These are phyloP conservation scores for Capronia americana DNA, from an alignment of 2,329 filamentous ascomycete genomes.

Conservation along the genomic window DNA sequence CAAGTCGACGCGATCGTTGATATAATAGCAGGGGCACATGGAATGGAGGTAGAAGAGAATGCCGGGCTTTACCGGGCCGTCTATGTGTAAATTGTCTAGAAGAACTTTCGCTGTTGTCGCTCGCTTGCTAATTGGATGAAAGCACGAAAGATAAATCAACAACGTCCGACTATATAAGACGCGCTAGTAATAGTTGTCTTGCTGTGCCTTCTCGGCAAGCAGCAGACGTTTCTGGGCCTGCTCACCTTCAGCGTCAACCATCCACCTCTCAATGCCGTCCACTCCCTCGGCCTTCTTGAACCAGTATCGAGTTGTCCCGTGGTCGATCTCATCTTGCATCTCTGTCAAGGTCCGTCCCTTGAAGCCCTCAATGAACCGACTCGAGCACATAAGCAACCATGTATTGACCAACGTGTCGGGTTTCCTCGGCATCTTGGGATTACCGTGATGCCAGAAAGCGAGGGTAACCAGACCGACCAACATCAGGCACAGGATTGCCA, in stretches of 20 bases:
- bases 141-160: neutral
- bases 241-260: conserved; percentile 14
- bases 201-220: conserved; percentile 1
- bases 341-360: conserved; percentile 13
- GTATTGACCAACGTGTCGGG: conserved; percentile 25
- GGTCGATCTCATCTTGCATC: conserved; percentile 16
- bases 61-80: neutral
- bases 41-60: neutral
- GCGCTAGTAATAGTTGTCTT: conserved; percentile 5
- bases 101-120: neutral
- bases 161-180: neutral
- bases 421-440: conserved; percentile 19
- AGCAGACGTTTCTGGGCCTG: neutral
- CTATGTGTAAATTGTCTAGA: neutral
- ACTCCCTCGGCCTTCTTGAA: conserved; percentile 11
- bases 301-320: conserved; percentile 6
- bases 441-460: conserved; percentile 15
- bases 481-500: conserved; percentile 19
- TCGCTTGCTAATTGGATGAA: conserved; percentile 6
- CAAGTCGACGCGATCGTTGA: neutral
- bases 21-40: neutral
- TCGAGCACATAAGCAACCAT: conserved; percentile 26
- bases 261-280: conserved; percentile 13
- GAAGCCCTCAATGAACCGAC: conserved; percentile 16
- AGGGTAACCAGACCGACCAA: conserved; percentile 12